Evolutionary conservation across 345 rosid species (phyloP), one percentile per base, ranked within the genome.

Genomic region (Eucalyptus marginata): DNA sequence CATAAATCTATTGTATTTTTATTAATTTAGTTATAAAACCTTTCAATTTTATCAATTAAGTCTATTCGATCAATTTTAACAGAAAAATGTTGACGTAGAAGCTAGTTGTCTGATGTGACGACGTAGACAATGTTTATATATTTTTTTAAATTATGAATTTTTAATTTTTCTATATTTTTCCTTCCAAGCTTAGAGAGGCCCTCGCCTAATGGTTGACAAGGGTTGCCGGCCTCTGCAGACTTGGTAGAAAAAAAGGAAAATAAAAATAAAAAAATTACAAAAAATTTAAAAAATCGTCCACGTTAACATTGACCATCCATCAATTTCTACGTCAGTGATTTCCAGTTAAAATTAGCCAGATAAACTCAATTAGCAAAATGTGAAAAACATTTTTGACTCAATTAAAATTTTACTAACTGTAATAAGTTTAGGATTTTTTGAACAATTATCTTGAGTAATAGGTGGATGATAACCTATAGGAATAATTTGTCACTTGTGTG

Each of bases 241-340:
- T 56, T 56, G 6, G 13, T 24, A 56, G 62, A 56, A 25, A 56
- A 22, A 16, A 24, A 56, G 12, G 3, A 24, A 4, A 56, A 56
- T 8, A 8, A 22, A 56, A 54, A 7, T 3, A 54, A 54, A 9
- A 9, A 56, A 24, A 10, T 0, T 2, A 56, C 29, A 56, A 56
- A 56, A 56, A 24, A 3, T 3, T 18, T 18, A 1, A 18, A 52
- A 18, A 52, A 52, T 56, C 24, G 3, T 56, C 3, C 0, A 56
- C 3, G 0, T 56, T 24, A 56, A 1, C 8, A 24, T 24, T 4
- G 0, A 0, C 0, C 0, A 24, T 56, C 29, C 62, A 56, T 24
- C 12, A 1, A 8, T 3, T 52, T 52, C 1, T 18, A 16, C 4
- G 1, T 18, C 2, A 7, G 2, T 18, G 8, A 18, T 52, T 52